Percentiles rank a stretch among this genome's conserved stretches.
Evolutionary conservation across 2,329 filamentous ascomycete species (phyloP).

Genomic region (Aspergillus proliferans): DNA sequence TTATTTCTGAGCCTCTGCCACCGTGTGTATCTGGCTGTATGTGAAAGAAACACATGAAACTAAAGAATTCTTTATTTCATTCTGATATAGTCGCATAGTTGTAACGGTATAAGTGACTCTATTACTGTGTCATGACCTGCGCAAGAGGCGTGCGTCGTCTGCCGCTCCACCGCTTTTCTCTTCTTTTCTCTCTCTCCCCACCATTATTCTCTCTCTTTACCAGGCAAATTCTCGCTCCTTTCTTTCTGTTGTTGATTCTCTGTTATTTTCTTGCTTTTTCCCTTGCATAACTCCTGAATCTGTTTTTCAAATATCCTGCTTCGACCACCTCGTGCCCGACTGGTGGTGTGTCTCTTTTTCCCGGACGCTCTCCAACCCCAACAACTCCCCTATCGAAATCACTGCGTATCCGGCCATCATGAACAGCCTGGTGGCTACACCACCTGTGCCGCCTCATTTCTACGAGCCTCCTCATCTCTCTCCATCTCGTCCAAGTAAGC

Average conservation of each 20-base stretch:
- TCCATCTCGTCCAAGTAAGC: slow-evolving; percentile 54
- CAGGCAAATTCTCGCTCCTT: slow-evolving; percentile 3
- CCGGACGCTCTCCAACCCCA: slow-evolving; percentile 12
- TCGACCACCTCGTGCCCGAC: slow-evolving; percentile 3
- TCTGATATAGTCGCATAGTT: no score
- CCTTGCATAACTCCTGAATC: slow-evolving; percentile 1
- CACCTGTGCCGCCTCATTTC: slow-evolving; percentile 58
- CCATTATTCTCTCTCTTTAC: slow-evolving; percentile 2
- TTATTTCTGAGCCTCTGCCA: not conserved
- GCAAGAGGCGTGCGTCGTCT: slow-evolving; percentile 24
- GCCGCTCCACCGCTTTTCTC: slow-evolving; percentile 32
- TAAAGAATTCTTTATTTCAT: not conserved
- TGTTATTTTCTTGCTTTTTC: slow-evolving; percentile 5
- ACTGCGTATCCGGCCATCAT: slow-evolving; percentile 40
- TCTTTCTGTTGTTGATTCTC: slow-evolving; percentile 3
- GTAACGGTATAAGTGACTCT: no score
- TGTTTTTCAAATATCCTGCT: slow-evolving; percentile 14
- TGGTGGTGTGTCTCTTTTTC: not conserved
- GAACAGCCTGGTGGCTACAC: slow-evolving; percentile 55
- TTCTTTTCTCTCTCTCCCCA: slow-evolving; percentile 8
- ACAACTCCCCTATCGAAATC: slow-evolving; percentile 8
- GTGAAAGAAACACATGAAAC: no score
- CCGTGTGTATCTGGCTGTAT: not conserved
- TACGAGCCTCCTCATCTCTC: slow-evolving; percentile 56
- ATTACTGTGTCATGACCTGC: slow-evolving; percentile 3